Percentiles rank a stretch among this genome's conserved stretches.
Conservation (phyloP, 441 rosid species). For the Corymbia citriodora region DNA sequence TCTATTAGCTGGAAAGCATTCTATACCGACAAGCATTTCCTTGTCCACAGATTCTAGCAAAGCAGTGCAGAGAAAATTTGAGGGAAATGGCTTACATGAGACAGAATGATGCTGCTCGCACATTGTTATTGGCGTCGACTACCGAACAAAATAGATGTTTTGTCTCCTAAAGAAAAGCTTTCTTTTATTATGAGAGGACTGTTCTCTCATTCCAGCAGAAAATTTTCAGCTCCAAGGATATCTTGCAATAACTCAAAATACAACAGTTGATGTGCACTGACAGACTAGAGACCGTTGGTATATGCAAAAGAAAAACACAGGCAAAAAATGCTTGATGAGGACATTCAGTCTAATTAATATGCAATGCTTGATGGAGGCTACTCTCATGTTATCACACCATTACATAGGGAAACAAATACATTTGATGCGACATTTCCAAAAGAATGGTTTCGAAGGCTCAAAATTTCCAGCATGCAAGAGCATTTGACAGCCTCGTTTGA, state of each 20-base stretch:
- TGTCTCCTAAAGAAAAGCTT: background rate
- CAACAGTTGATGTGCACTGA: background rate
- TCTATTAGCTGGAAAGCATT: background rate
- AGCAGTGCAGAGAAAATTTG: background rate
- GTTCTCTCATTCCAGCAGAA: background rate
- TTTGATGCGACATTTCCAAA: background rate
- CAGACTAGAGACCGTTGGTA: background rate
- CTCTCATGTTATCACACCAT: background rate
- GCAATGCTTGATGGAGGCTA: background rate
- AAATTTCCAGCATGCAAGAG: background rate
- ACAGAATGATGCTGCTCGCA: background rate
- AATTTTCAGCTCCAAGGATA: background rate
- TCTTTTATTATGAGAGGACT: background rate
- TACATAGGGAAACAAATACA: background rate
- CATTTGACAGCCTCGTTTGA: background rate
- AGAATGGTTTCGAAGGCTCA: background rate
- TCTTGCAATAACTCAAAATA: background rate
- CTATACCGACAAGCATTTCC: background rate
- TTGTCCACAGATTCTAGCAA: background rate
- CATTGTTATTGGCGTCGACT: background rate
- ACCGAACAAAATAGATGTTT: background rate
- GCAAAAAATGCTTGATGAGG: background rate
- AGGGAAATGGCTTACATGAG: background rate
- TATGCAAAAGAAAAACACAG: background rate
- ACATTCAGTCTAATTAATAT: background rate